Conservation (phyloP, 2,329 filamentous ascomycete species). For the Monilinia laxa region DNA sequence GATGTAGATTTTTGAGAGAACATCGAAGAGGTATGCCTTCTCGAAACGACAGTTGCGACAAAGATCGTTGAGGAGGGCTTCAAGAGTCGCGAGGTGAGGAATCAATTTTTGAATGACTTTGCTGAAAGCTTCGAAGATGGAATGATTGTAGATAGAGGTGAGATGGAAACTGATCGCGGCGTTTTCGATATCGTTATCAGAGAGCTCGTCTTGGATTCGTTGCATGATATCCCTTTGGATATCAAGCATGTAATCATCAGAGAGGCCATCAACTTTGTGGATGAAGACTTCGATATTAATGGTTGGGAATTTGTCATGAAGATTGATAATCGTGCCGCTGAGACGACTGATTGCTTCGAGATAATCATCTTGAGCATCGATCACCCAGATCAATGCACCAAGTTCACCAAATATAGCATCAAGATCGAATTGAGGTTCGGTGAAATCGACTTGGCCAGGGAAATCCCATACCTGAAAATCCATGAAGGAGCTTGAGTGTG, state of each 20-base stretch:
- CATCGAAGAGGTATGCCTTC: constrained; percentile 97
- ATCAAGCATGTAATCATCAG: constrained; percentile 93
- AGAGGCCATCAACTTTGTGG: constrained; percentile 97
- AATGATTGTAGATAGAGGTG: constrained; percentile 97
- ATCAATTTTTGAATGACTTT: constrained; percentile 98
- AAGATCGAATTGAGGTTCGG: constrained; percentile 85
- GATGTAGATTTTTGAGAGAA: constrained; percentile 97
- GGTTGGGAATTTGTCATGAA: constrained; percentile 84
- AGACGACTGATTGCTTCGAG: constrained; percentile 84
- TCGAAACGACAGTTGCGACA: constrained; percentile 93
- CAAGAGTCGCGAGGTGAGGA: constrained; percentile 86
- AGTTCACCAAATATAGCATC: constrained; percentile 93
- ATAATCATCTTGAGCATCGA: constrained; percentile 98
- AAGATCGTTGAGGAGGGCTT: constrained; percentile 90
- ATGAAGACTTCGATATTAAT: constrained; percentile 99
- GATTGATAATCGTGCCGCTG: constrained; percentile 83
- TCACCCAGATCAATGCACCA: constrained; percentile 95
- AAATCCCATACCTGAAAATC: constrained; percentile 99
- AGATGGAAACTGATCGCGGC: constrained; percentile 92
- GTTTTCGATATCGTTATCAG: constrained; percentile 89
- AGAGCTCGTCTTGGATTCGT: constrained; percentile 92
- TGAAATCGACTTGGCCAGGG: constrained; percentile 90
- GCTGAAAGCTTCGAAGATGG: constrained; percentile 96
- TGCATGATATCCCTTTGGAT: constrained; percentile 97
- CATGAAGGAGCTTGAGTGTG: constrained; percentile 79